These are phyloP conservation scores for Linnemannia elongata DNA, from an alignment of 192 early-diverging fungal genomes.

Conservation along the genomic window DNA sequence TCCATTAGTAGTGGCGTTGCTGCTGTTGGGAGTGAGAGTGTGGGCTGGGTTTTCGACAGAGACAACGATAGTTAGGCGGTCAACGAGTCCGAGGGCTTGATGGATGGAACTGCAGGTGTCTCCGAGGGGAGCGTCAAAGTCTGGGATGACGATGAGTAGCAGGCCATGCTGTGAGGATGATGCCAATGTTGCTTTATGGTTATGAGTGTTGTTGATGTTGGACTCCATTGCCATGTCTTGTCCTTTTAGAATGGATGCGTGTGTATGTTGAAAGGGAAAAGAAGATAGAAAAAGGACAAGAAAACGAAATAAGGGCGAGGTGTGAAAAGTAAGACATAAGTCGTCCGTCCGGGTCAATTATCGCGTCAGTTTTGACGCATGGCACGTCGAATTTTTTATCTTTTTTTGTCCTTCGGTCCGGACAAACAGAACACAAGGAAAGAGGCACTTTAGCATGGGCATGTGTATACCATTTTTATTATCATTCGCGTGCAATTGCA, in stretches of 20 bases:
- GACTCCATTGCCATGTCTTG: conserved; percentile 13
- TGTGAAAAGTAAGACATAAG: neutral
- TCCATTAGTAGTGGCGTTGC: neutral
- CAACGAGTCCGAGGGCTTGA: conserved; percentile 23
- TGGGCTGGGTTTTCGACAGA: neutral
- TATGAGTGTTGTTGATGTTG: neutral
- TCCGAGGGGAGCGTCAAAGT: conserved; percentile 28
- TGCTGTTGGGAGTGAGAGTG: neutral
- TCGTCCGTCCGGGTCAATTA: neutral
- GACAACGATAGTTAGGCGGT: conserved; percentile 40
- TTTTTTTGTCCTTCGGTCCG: neutral
- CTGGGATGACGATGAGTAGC: conserved; percentile 24
- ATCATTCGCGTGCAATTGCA: too few species aligned
- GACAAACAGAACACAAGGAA: neutral
- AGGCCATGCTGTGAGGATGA: conserved; percentile 29
- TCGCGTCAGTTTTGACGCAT: conserved; percentile 6
- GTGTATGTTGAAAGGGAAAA: neutral
- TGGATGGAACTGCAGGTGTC: conserved; percentile 48
- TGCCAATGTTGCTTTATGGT: neutral
- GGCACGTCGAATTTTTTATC: neutral
- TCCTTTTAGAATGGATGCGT: neutral
- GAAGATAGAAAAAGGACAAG: neutral
- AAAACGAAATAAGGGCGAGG: neutral
- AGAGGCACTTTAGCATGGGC: too few species aligned
- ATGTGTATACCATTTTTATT: too few species aligned